Evolutionary conservation across 2,329 filamentous ascomycete species (phyloP), one percentile per base, ranked within the genome.

Genomic region (Colletotrichum magnum): DNA sequence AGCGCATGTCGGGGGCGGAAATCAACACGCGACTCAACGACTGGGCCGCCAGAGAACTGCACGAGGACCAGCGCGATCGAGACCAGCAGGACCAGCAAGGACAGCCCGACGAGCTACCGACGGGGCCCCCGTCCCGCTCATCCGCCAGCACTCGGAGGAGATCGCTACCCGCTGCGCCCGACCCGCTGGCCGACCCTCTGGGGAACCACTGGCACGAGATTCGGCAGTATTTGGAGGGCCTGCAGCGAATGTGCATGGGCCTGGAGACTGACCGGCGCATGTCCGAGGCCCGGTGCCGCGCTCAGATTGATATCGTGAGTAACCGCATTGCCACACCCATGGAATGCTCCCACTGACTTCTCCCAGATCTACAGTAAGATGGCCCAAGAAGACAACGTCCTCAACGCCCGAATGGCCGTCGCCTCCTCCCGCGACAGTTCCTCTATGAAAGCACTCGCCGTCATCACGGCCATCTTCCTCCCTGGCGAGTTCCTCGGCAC

Each of bases 401-500:
- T 85, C 58, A 82, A 81, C 59, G 80, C 80, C 4, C 75, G 80
- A 16, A 82, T 82, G 80, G 80, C 80, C 3, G 80, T 82, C 2
- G 75, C 80, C 2, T 81, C 79, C 2, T 78, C 79, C 1, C 78
- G 80, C 16, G 83, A 85, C 74, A 83, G 79, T 21, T 84, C 82
- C 0, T 84, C 83, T 1, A 85, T 85, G 82, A 85, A 85, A 51
- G 83, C 83, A 1, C 75, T 85, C 0, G 83, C 83, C 1, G 82
- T 85, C 32, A 84, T 85, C 62, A 85, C 83, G 0, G 83, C 83
- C 15, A 76, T 85, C n/a, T 85, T 85, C 72, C 77, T 85, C 4
- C 83, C 83, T 0, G 83, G 83, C 53, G 83, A 85, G 64, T 85
- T 83, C 71, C 81, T 85, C 43, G 80, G 80, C 28, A 82, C 81